A percentile compares a stretch with the other conserved stretches of the same genome.
Evolutionary conservation across 257 asterid genomes (phyloP).

Genomic region (Fraxinus anomala): DNA sequence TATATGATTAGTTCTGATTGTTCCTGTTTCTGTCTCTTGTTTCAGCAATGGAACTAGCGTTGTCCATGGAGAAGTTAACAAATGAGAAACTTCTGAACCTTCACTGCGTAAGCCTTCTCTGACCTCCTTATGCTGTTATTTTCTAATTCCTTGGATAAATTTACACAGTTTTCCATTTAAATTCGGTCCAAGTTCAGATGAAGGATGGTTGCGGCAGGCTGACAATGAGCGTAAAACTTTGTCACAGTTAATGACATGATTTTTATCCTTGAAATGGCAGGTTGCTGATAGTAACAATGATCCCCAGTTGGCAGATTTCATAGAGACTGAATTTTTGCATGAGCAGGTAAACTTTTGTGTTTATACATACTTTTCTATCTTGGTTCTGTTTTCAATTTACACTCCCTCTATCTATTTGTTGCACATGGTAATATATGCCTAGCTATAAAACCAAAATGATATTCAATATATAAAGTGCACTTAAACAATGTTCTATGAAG

Average conservation of each 20-base stretch:
- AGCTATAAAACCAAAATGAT: not conserved
- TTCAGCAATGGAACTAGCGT: constrained; percentile 81
- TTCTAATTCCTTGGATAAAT: not conserved
- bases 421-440: not conserved
- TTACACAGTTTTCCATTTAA: not conserved
- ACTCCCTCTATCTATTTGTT: not conserved
- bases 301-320: constrained; percentile 35
- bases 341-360: constrained; percentile 33
- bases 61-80: constrained; percentile 70
- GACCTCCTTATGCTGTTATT: constrained; percentile 8
- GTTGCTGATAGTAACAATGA: constrained; percentile 38
- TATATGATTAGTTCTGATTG: not conserved
- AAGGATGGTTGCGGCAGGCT: not conserved
- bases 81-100: constrained; percentile 62
- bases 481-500: not conserved
- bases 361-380: not conserved
- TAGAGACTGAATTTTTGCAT: constrained; percentile 29
- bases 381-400: not conserved
- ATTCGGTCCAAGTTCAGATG: not conserved
- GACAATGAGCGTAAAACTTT: not conserved
- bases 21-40: constrained; percentile 15
- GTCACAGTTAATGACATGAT: not conserved
- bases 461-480: not conserved
- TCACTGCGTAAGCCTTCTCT: constrained; percentile 46
- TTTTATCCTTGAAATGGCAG: constrained; percentile 13